Base-by-base conservation (phyloP, 805 yeast genomes). In the Dipodascus geniculatus region DNA sequence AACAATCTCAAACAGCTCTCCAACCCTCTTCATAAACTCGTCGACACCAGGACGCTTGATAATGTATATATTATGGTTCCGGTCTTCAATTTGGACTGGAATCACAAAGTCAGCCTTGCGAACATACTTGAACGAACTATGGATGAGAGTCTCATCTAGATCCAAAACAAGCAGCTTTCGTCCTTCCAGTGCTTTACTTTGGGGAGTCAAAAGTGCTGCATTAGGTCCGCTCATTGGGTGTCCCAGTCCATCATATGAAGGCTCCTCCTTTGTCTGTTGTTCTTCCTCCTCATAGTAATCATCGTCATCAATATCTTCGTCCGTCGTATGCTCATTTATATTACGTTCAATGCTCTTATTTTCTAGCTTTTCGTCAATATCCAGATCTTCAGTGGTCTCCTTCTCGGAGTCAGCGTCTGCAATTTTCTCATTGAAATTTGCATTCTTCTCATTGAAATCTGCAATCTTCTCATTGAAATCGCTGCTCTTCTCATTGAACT, bases 21-120 rank as follows among this genome's bases (percentile, higher is more conserved):
- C 96, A 49, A 91, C 96, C 58, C 79, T 76, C 61, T 72, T 74
- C 73, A 93, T 74, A 64, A 93, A 93, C 65, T 87, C 95, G 69
- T 93, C 99, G 51, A 95, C 98, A 1, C 99, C 99, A 1, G 99
- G 99, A 63, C 99, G 79, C 66, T 93, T 93, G 54, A 90, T 88
- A 22, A 93, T 99, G 66, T 89, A 91, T 48, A 93, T 99, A 63
- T 87, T 91, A 68, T 93, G 98, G 35, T 83, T 76, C 66, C 87
- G 91, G 62, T 83, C 84, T 63, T 93, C 98, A 58, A 93, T 91
- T 67, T 90, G 97, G 52, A 93, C 98, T 14, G 99, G 98, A 51
- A 93, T 87, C 49, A 93, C 95, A 70, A 93, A 93, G 71, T 93
- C 99, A 1, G 96, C 96, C 49, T 89, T 85, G 56, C 93, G 80